These are phyloP conservation scores for Leccinum aurantiacum DNA, from an alignment of 768 basidiomycete genomes.

Conservation along the genomic window DNA sequence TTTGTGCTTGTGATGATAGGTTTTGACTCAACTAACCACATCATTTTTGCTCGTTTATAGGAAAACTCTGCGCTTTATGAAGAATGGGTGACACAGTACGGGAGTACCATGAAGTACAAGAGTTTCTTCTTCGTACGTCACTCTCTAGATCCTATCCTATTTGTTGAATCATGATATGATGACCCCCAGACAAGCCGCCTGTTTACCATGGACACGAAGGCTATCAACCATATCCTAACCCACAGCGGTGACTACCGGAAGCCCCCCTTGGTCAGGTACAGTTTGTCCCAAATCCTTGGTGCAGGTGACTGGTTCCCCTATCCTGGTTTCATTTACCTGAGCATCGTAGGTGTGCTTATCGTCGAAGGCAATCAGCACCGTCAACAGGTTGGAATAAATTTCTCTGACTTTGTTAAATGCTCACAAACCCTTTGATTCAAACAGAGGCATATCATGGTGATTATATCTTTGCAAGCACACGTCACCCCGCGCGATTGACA, in stretches of 20 bases:
- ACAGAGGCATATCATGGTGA: constrained; percentile 30
- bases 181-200: not conserved
- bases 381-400: constrained; percentile 31
- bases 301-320: not conserved
- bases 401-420: not conserved
- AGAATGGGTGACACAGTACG: constrained; percentile 17
- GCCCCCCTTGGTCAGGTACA: not conserved
- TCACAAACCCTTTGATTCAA: not conserved
- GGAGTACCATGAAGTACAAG: constrained; percentile 13
- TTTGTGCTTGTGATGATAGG: too few species aligned
- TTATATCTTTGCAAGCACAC: not conserved
- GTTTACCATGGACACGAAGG: constrained; percentile 3
- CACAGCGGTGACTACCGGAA: constrained; percentile 6
- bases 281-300: not conserved
- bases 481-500: not conserved
- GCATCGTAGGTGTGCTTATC: constrained; percentile 2
- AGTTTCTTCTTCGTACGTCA: constrained; percentile 12
- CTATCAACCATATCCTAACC: constrained; percentile 8
- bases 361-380: constrained; percentile 31
- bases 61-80: constrained; percentile 11
- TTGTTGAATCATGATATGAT: not conserved
- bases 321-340: too few species aligned
- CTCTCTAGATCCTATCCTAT: too few species aligned
- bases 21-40: not conserved
- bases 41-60: not conserved